A percentile compares a stretch with the other conserved stretches of the same genome.
phyloP scores from a whole-genome alignment of 139 green algal species.

The Axilococcus clingmanii region DNA sequence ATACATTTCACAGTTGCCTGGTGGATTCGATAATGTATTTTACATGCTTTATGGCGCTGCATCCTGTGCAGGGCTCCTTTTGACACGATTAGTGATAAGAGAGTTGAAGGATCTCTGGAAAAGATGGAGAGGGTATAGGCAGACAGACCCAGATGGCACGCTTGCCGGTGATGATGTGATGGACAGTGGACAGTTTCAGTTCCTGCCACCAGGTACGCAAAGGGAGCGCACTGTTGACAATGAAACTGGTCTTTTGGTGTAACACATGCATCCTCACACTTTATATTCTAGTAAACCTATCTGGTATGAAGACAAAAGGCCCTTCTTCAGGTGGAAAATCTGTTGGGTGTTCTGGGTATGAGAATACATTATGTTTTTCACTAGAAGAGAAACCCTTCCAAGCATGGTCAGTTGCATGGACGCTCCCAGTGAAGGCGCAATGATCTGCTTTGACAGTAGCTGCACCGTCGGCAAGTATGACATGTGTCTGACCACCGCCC shows the following conservation, averaged over 20 bases:
- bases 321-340: conserved; percentile 30
- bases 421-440: conserved; percentile 15
- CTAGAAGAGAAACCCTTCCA: conserved; percentile 9
- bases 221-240: conserved; percentile 6
- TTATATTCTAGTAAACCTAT: conserved; percentile 33
- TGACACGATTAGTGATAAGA: conserved; percentile 10
- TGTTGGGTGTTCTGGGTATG: conserved; percentile 7
- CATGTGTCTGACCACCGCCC: conserved; percentile 34
- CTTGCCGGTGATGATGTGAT: conserved; percentile 2
- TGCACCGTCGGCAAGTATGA: conserved; percentile 26
- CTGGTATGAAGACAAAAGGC: conserved; percentile 28
- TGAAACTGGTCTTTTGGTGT: conserved; percentile 4
- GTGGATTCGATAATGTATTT: conserved; percentile 84
- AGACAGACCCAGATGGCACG: not conserved
- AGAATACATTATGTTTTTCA: conserved; percentile 9
- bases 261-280: not conserved
- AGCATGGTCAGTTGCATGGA: conserved; percentile 11
- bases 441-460: conserved; percentile 1
- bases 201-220: not conserved
- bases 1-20: conserved; percentile 55
- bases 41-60: conserved; percentile 72
- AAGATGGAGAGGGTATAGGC: not conserved
- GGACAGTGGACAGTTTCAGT: conserved; percentile 2
- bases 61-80: conserved; percentile 35
- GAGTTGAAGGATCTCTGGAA: conserved; percentile 9